phyloP scores from a whole-genome alignment of 2,329 filamentous ascomycete species.

The Alternaria novae-zelandiae region DNA sequence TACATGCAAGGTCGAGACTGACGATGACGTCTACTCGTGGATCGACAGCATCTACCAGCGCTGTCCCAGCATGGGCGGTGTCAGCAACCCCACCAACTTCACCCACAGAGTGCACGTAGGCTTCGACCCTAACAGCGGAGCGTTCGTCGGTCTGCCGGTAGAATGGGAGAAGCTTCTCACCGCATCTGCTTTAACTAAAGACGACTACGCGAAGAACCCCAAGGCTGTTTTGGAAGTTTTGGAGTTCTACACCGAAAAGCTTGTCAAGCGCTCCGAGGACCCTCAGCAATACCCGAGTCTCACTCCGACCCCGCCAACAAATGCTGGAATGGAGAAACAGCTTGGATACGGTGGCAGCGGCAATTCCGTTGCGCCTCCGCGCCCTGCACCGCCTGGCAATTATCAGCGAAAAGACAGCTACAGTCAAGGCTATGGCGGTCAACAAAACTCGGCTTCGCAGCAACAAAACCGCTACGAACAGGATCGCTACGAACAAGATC shows the following conservation, averaged over 20 bases:
- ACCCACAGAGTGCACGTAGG: constrained; percentile 96
- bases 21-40: constrained; percentile 98
- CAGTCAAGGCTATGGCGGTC: constrained; percentile 39
- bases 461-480: not conserved
- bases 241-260: constrained; percentile 81
- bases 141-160: constrained; percentile 90
- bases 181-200: constrained; percentile 95
- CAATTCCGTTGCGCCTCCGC: constrained; percentile 56
- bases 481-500: constrained; percentile 23
- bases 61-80: constrained; percentile 95
- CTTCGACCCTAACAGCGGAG: constrained; percentile 92
- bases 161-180: constrained; percentile 98
- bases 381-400: constrained; percentile 52
- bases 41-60: constrained; percentile 97
- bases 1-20: constrained; percentile 91
- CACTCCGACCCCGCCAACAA: constrained; percentile 69
- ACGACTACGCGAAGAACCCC: constrained; percentile 97
- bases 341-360: constrained; percentile 54
- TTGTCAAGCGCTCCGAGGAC: constrained; percentile 76
- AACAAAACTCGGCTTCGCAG: constrained; percentile 45
- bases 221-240: constrained; percentile 73
- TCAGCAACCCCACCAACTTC: constrained; percentile 98
- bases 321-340: constrained; percentile 54
- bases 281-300: constrained; percentile 71
- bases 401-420: constrained; percentile 56